Base-by-base conservation (phyloP, 768 basidiomycete species). In the Boletus sp. region DNA sequence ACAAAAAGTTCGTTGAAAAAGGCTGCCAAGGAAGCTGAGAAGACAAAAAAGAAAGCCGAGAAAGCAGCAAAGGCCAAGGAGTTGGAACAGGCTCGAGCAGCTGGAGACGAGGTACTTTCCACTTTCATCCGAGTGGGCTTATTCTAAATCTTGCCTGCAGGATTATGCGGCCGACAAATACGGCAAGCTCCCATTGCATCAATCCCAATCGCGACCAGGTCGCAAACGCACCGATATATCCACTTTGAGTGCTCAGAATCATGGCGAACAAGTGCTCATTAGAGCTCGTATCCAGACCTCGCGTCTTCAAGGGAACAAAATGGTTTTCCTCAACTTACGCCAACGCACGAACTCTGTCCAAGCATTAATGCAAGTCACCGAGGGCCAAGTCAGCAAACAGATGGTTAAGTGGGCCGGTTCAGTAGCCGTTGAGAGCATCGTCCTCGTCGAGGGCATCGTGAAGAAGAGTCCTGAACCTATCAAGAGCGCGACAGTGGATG, bases 381-480 rank as follows among this genome's bases (percentile, higher is more conserved):
- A 85, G 11, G 89, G 84, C 46, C 86, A 83, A 66, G 81, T 98
- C 29, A 95, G 92, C 59, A 98, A 95, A 75, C 94, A 96, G 71
- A 99, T 99, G 97, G 84, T 94, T 39, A 97, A 94, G 74, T 98
- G 90, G 89, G 83, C 87, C 17, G 85, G 86, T 18, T 69, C 83
- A 28, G 75, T 98, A 49, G 77, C 87, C 29, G 83, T 83, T 65
- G 97, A 99, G 77, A 91, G 89, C 56, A 94, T 99, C 66, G 88
- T 98, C 6, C 83, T 95, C 24, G 89, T 96, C 6, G 89, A 94
- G 73, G 96, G 94, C 39, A 67, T 78, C 51, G 89, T 95, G 42
- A 83, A 86, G 70, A 87, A 84, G 72, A 84, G 87, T 35, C 86
- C 84, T 1, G 90, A 90, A 66, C 80, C 77, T n/a, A 91, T 99